These are phyloP conservation scores for Arthroderma sp. DNA, from an alignment of 2,329 filamentous ascomycete genomes.

Conservation along the genomic window DNA sequence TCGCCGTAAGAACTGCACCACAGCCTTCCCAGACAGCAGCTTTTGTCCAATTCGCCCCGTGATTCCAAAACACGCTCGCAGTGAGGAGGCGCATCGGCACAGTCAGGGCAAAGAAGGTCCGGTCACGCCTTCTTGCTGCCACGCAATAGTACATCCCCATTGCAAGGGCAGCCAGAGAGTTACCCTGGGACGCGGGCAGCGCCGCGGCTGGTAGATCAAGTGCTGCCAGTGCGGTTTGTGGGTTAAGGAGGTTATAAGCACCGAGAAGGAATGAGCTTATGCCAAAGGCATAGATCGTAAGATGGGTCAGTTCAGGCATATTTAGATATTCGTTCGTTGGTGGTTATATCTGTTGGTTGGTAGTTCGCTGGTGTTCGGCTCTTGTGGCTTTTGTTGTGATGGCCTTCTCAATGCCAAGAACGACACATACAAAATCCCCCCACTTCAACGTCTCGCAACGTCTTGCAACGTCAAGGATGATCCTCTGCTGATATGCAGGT, in stretches of 20 bases:
- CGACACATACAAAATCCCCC: too few relatives aligned
- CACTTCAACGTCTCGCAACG: too few relatives aligned
- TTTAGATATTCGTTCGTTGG: too few relatives aligned
- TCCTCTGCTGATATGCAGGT: too few relatives aligned
- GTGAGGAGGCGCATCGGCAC: constrained; percentile 5
- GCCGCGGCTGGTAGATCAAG: background rate
- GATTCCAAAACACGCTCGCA: background rate
- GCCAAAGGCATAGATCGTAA: constrained; percentile 2
- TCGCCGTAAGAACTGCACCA: background rate
- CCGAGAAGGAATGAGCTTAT: background rate
- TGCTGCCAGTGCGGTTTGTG: background rate
- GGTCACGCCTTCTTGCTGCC: constrained; percentile 5
- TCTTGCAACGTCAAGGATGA: too few relatives aligned
- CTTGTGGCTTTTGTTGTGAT: too few relatives aligned
- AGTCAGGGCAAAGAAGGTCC: constrained; percentile 11
- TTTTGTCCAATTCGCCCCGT: background rate
- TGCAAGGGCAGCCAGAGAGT: background rate
- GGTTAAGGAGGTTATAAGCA: constrained; percentile 6
- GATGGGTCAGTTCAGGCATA: background rate
- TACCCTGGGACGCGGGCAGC: background rate
- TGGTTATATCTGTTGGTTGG: too few relatives aligned
- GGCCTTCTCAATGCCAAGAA: too few relatives aligned
- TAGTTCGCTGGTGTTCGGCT: too few relatives aligned
- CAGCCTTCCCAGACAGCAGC: background rate
- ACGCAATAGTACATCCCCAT: background rate